These are phyloP conservation scores for Pyrenula massariospora DNA, from an alignment of 495 filamentous ascomycete genomes.

Conservation along the genomic window DNA sequence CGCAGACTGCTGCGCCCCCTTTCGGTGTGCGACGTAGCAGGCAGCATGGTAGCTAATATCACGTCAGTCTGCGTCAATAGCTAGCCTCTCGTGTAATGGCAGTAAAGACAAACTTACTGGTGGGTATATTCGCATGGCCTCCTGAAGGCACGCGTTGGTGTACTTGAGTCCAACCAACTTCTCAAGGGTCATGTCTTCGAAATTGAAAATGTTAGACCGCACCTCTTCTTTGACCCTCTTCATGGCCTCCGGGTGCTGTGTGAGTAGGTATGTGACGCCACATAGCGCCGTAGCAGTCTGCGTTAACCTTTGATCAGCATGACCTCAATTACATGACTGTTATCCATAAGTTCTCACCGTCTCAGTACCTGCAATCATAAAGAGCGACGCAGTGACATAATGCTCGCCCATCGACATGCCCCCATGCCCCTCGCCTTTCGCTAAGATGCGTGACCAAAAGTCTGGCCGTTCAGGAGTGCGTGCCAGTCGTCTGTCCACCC, in stretches of 20 bases:
- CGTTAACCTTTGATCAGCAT: constrained; percentile 31
- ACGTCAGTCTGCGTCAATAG: constrained; percentile 6
- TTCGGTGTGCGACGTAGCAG: constrained; percentile 7
- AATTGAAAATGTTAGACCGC: constrained; percentile 22
- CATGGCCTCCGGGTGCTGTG: constrained; percentile 26
- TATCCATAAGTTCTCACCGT: constrained; percentile 13
- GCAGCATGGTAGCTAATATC: too few relatives aligned
- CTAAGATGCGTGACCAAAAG: constrained; percentile 12
- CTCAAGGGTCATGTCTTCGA: constrained; percentile 32
- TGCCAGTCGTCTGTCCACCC: constrained; percentile 19
- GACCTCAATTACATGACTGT: neutral
- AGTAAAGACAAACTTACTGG: constrained; percentile 19
- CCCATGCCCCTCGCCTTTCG: constrained; percentile 36
- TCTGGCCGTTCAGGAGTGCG: constrained; percentile 9
- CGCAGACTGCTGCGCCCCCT: neutral
- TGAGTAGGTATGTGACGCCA: constrained; percentile 38
- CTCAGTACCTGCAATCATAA: constrained; percentile 46
- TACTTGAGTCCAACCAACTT: constrained; percentile 19
- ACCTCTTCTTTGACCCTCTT: constrained; percentile 28
- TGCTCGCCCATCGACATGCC: constrained; percentile 56
- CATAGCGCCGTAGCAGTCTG: constrained; percentile 41
- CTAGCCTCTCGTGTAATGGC: constrained; percentile 4
- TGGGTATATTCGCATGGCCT: constrained; percentile 32
- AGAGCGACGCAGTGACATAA: constrained; percentile 58
- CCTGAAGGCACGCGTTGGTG: constrained; percentile 27